Evolutionary conservation across 345 rosid genomes (phyloP).

Genomic region (Diplotaxis tenuifolia): DNA sequence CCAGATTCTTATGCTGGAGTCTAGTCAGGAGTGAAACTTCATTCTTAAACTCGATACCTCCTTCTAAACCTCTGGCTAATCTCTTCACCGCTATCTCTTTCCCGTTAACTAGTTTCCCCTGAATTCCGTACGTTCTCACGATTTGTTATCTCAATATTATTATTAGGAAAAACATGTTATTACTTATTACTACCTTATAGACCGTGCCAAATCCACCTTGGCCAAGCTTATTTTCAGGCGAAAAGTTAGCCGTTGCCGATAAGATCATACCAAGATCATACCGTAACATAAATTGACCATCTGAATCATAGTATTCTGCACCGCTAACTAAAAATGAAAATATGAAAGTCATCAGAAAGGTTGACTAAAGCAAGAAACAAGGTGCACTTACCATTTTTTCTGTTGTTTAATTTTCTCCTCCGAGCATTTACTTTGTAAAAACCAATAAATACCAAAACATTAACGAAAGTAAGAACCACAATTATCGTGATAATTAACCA

Average conservation of each 20-base stretch:
- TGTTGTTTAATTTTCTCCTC: not conserved
- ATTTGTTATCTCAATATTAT: not conserved
- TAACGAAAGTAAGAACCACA: not conserved
- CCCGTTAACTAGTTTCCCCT: not conserved
- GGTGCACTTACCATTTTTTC: not conserved
- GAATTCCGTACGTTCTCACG: not conserved
- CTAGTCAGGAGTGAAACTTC: slow-evolving; percentile 49
- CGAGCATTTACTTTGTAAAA: not conserved
- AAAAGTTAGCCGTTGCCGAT: not conserved
- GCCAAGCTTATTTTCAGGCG: not conserved
- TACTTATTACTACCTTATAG: not conserved
- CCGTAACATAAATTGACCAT: not conserved
- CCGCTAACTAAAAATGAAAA: not conserved
- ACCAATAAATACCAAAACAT: not conserved
- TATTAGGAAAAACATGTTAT: not conserved
- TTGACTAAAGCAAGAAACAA: not conserved
- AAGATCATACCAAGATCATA: not conserved
- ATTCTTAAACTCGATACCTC: slow-evolving; percentile 49
- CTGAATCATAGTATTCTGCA: not conserved
- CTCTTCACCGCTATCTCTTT: not conserved
- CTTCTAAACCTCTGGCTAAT: slow-evolving; percentile 38
- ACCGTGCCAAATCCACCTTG: not conserved
- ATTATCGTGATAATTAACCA: not conserved
- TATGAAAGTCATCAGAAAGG: not conserved
- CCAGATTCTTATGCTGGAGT: slow-evolving; percentile 60